Percentiles rank a stretch among this genome's conserved stretches.
Evolutionary conservation across 495 filamentous ascomycete species (phyloP).

Genomic region (Amorphotheca resinae): DNA sequence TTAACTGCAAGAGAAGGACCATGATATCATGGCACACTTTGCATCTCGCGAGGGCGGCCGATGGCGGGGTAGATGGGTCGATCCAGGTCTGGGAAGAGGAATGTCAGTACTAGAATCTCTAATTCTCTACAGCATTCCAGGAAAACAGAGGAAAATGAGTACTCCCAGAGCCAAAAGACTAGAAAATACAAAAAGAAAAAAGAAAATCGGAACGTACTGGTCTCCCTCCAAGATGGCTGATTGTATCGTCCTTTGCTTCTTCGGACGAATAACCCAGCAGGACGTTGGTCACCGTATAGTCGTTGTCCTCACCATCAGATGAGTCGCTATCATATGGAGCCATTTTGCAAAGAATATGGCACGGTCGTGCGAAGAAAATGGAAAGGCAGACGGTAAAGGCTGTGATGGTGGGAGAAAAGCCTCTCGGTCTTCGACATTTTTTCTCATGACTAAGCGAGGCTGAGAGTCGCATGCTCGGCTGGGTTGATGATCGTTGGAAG

Average conservation of each 20-base stretch:
- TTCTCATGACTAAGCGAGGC: not conserved
- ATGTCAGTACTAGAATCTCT: constrained; percentile 1
- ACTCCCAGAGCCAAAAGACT: too few relatives aligned
- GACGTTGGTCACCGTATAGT: constrained; percentile 77
- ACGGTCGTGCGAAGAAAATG: not conserved
- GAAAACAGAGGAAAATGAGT: not conserved
- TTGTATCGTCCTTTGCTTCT: constrained; percentile 69
- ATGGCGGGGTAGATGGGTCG: constrained; percentile 52
- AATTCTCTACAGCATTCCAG: not conserved
- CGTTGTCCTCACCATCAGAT: constrained; percentile 53
- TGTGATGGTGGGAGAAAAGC: too few relatives aligned
- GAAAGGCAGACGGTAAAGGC: not conserved
- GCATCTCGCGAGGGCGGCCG: constrained; percentile 70
- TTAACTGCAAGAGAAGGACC: constrained; percentile 76
- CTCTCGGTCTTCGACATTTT: too few relatives aligned
- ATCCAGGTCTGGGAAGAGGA: constrained; percentile 60
- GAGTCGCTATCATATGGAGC: constrained; percentile 77
- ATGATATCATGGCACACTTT: constrained; percentile 78
- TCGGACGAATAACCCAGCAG: constrained; percentile 82
- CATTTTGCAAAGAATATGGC: constrained; percentile 36
- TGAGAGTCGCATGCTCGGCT: too few relatives aligned
- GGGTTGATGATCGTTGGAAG: too few relatives aligned
- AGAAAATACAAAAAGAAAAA: constrained; percentile 3
- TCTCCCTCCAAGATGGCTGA: constrained; percentile 77
- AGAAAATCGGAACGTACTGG: constrained; percentile 49